Evolutionary conservation across 176 grass and related monocot species (phyloP).

Genomic region (Triticum urartu): DNA sequence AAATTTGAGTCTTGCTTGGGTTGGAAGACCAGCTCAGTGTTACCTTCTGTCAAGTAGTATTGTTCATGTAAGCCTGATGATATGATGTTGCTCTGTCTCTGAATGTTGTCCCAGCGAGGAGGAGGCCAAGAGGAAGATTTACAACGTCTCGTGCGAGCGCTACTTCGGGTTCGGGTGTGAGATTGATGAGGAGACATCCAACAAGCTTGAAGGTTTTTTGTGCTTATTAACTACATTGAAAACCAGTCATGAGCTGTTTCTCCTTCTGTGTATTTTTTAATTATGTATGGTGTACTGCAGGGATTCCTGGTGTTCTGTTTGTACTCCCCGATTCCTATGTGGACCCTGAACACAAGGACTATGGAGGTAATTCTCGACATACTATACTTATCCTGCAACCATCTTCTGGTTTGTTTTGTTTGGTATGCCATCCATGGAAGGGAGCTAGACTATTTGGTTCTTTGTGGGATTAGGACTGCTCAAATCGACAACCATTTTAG

Average conservation of each 20-base stretch:
- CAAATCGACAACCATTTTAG: background rate
- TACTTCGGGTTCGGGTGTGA: background rate
- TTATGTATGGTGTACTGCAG: background rate
- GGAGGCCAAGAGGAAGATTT: constrained; percentile 1
- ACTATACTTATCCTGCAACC: background rate
- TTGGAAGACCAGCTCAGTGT: background rate
- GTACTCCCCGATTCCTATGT: constrained; percentile 2
- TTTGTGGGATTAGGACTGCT: background rate
- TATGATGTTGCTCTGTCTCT: background rate
- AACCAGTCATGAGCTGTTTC: background rate
- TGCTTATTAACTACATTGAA: too few species aligned
- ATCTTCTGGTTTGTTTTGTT: background rate
- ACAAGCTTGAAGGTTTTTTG: background rate
- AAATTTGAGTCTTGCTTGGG: background rate
- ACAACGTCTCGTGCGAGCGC: background rate
- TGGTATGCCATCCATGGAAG: background rate
- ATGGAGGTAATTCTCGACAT: background rate
- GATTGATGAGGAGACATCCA: background rate
- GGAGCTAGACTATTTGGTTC: background rate
- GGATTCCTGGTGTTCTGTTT: constrained; percentile 4
- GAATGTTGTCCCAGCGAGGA: background rate
- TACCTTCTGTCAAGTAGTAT: background rate
- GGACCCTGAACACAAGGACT: background rate
- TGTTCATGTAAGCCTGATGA: background rate
- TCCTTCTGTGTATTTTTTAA: background rate